Base-by-base conservation (phyloP, 2,329 filamentous ascomycete genomes). In the Penicillium sp. region DNA sequence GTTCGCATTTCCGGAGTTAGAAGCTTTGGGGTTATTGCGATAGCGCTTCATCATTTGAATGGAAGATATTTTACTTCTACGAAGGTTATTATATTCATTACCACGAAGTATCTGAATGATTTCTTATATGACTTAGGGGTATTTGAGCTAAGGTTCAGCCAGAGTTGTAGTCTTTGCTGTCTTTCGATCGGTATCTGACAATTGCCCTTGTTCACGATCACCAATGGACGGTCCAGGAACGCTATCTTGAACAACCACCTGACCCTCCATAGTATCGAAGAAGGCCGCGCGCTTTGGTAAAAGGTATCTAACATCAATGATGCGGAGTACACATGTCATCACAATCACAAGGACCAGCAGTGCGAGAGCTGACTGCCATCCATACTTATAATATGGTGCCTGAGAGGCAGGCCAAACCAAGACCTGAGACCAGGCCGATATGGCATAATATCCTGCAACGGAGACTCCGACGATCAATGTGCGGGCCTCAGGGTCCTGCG, bases 371-470 rank as follows among this genome's bases (percentile, higher is more conserved):
- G 77, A 77, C 63, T 81, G 79, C 80, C 79, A 82, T 9, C 78
- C 80, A 49, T 79, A 79, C 51, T 64, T 68, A 74, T 78, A 83
- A 49, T 78, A 79, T 0, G 81, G 81, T 2, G 81, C 81, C 58
- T 83, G 76, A 1, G 71, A 74, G 1, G 81, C 80, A 3, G 81
- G 81, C 81, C 81, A 83, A 1, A 82, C 76, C 2, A 82, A 70
- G 2, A 83, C 79, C 54, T 82, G 80, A 7, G 77, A 79, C 80
- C 80, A 83, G 1, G 81, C 78, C 0, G 78, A 76, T 26, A 83
- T 76, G 2, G 79, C 78, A 60, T 83, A 83, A 55, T 82, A 80
- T 0, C 75, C 74, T 3, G 81, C 79, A 21, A 83, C 78, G 1
- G 78, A 73, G 6, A 81, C 76, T 5, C 81, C 81, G 0, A 83